phyloP scores from a whole-genome alignment of 2,329 filamentous ascomycete genomes.

The Calonectria hawksworthii region DNA sequence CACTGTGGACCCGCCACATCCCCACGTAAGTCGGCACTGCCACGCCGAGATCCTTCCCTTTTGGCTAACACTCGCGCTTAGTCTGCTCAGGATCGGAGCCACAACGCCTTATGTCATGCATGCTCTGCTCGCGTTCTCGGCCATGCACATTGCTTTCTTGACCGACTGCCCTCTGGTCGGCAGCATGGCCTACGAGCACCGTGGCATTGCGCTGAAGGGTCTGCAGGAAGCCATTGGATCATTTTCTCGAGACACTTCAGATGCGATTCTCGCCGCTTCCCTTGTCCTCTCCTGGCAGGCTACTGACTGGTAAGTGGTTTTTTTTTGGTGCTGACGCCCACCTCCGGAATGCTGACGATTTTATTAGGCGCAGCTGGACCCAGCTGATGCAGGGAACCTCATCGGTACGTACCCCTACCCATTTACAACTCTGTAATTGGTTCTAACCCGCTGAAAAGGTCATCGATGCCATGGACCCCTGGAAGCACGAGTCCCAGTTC shows the following conservation, averaged over 20 bases:
- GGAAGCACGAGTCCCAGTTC: constrained; percentile 92
- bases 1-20: constrained; percentile 93
- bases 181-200: constrained; percentile 91
- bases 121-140: constrained; percentile 92
- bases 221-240: constrained; percentile 87
- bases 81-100: constrained; percentile 79
- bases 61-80: constrained; percentile 38
- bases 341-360: constrained; percentile 41
- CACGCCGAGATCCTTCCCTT: neutral
- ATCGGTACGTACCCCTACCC: constrained; percentile 71
- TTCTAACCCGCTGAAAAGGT: constrained; percentile 66
- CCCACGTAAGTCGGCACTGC: constrained; percentile 77
- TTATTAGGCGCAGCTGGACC: constrained; percentile 87
- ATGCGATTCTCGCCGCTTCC: constrained; percentile 92
- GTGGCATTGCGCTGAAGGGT: constrained; percentile 86
- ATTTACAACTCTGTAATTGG: neutral
- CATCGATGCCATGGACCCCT: constrained; percentile 90
- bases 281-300: constrained; percentile 96
- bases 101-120: constrained; percentile 94
- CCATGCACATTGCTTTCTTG: constrained; percentile 91
- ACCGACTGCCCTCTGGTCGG: constrained; percentile 88
- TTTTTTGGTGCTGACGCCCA: constrained; percentile 9
- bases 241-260: constrained; percentile 89
- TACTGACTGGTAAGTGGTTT: constrained; percentile 84
- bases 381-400: constrained; percentile 93